A percentile compares a stretch with the other conserved stretches of the same genome.
Conservation (phyloP, 83 land plant species). For the Larix sibirica region DNA sequence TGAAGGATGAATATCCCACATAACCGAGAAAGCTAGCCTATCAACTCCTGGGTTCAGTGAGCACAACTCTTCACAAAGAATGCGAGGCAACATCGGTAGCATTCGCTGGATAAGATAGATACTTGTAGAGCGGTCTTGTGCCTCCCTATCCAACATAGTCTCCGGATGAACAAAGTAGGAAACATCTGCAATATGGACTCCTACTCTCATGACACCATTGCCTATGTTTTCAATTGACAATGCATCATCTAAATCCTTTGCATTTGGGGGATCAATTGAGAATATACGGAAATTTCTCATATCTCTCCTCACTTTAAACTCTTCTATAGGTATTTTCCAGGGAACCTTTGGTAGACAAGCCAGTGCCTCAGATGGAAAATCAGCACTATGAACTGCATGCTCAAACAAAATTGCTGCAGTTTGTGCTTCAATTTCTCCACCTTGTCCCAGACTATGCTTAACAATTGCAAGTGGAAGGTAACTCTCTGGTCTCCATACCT, state of each 20-base stretch:
- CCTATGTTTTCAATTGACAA: constrained; percentile 72
- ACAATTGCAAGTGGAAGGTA: constrained; percentile 61
- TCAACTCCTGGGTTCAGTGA: constrained; percentile 92
- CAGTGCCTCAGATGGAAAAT: constrained; percentile 70
- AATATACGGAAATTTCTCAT: constrained; percentile 66
- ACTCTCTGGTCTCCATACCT: constrained; percentile 68
- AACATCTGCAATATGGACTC: constrained; percentile 96
- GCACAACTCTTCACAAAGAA: constrained; percentile 75
- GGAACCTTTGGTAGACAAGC: constrained; percentile 71
- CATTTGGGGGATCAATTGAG: constrained; percentile 90
- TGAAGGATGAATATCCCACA: constrained; percentile 68
- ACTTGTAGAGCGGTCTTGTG: constrained; percentile 83
- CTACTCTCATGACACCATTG: constrained; percentile 60
- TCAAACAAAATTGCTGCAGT: constrained; percentile 85
- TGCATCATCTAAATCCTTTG: constrained; percentile 96
- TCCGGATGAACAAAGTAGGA: constrained; percentile 83
- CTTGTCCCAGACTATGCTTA: constrained; percentile 70
- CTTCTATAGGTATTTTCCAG: constrained; percentile 74
- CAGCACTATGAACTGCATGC: constrained; percentile 51
- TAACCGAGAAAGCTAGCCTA: constrained; percentile 81
- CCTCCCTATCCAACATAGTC: constrained; percentile 80
- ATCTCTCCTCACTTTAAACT: constrained; percentile 66
- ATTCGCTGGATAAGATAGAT: constrained; percentile 69
- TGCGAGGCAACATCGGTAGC: constrained; percentile 83
- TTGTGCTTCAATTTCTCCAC: constrained; percentile 79